Evolutionary conservation across 805 yeast genomes (phyloP).

Genomic region (Lipomyces starkeyi): DNA sequence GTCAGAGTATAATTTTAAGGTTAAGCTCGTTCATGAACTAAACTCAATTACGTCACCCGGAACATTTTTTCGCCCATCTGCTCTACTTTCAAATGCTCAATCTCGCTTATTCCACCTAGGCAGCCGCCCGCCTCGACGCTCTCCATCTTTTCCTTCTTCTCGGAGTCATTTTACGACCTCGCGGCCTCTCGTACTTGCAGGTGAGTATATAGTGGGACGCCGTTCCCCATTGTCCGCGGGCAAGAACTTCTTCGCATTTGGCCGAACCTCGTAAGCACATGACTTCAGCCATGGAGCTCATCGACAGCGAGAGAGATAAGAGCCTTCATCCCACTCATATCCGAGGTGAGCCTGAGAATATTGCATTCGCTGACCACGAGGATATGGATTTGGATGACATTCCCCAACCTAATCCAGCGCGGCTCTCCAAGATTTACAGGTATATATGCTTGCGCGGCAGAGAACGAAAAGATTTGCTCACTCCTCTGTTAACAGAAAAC

Average conservation of each 20-base stretch:
- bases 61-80: background rate
- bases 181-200: background rate
- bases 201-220: background rate
- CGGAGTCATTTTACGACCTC: background rate
- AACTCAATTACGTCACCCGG: background rate
- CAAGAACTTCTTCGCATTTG: background rate
- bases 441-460: background rate
- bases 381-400: conserved; percentile 27
- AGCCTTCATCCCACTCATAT: conserved; percentile 33
- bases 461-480: background rate
- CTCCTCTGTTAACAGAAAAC: conserved; percentile 47
- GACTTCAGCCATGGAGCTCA: background rate
- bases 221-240: background rate
- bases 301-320: conserved; percentile 8
- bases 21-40: background rate
- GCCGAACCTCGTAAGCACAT: background rate
- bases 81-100: background rate
- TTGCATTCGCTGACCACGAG: conserved; percentile 30
- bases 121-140: background rate
- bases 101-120: background rate
- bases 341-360: conserved; percentile 35
- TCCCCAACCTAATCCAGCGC: conserved; percentile 23
- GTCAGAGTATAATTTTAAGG: background rate
- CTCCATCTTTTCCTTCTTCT: background rate
- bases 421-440: conserved; percentile 27